Base-by-base conservation (phyloP, 108 stramenopile species). In the Epithemia pelagica region DNA sequence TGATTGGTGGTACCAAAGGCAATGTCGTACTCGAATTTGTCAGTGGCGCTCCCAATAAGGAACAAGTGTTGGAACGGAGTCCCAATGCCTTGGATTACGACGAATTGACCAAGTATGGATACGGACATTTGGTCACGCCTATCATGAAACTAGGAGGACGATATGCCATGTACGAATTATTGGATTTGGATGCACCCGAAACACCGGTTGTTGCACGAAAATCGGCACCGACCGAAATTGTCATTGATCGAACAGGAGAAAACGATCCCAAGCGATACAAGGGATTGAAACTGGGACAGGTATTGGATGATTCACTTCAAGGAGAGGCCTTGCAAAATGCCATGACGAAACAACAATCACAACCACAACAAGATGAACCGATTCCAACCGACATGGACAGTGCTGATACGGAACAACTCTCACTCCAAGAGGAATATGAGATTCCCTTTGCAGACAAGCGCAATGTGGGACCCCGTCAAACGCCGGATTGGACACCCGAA, bases 61-160 rank as follows among this genome's bases (percentile, higher is more conserved):
- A 71, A 66, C 61, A 68, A 30, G 56, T 89, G 30, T 72, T 85
- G 51, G 87, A 89, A 57, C 72, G 71, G 19, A 72, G 64, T 10
- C 82, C 90, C 10, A 81, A 87, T 62, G 73, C 84, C 1, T 88
- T 91, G 73, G 87, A 89, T 61, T 91, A 91, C 64, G 83, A 81
- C 37, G 80, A 91, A 68, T 62, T 91, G 67, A 69, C 70, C 18
- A 87, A 82, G 72, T 88, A 88, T 68, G 86, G 86, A 18, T 88
- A 78, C 64, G 31, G 67, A 55, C 66, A 74, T 62, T 68, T 91
- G 32, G 80, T 72, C 18, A 87, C 81, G 25, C 79, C 85, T n/a
- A 87, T 91, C 55, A 91, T 91, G 90, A 58, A 85, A 59, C 61
- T 68, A 51, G 90, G 90, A 33, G 90, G 90, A 51, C 76, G 90